Conservation (phyloP, 2,329 filamentous ascomycete genomes). For the Teratosphaeria gauchensis region DNA sequence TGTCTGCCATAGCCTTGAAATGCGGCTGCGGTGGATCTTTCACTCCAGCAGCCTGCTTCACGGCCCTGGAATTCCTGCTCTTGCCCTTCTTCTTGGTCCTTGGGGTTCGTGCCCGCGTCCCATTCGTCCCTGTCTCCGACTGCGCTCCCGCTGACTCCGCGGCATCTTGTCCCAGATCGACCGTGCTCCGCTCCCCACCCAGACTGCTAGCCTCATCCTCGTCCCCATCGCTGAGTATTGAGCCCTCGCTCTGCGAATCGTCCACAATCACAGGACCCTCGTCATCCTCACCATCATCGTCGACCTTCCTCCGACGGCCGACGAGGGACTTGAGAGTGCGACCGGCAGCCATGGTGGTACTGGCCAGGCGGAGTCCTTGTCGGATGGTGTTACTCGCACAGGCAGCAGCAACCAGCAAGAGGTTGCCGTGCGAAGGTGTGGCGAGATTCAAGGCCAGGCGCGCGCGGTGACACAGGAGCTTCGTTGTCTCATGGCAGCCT, state of each 20-base stretch:
- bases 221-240: slow-evolving; percentile 46
- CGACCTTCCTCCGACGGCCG: slow-evolving; percentile 57
- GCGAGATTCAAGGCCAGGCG: not conserved
- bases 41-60: slow-evolving; percentile 4
- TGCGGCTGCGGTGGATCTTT: not conserved
- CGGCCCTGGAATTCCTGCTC: slow-evolving; percentile 16
- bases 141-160: slow-evolving; percentile 16
- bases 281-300: slow-evolving; percentile 64
- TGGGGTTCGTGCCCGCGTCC: slow-evolving; percentile 18
- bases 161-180: slow-evolving; percentile 1
- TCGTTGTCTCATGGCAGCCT: not conserved
- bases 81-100: slow-evolving; percentile 20
- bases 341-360: slow-evolving; percentile 38
- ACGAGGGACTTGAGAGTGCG: slow-evolving; percentile 54
- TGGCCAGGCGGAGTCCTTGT: not conserved
- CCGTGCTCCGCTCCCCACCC: slow-evolving; percentile 22
- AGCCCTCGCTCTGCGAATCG: slow-evolving; percentile 55
- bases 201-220: slow-evolving; percentile 36
- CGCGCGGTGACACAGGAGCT: not conserved
- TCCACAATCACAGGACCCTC: slow-evolving; percentile 44
- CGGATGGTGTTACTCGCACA: not conserved
- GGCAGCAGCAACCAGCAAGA: not conserved
- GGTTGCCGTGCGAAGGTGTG: not conserved
- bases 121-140: slow-evolving; percentile 12
- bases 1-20: slow-evolving; percentile 44